Conservation (phyloP, 768 basidiomycete species). For the Tylopilus subfusipes region DNA sequence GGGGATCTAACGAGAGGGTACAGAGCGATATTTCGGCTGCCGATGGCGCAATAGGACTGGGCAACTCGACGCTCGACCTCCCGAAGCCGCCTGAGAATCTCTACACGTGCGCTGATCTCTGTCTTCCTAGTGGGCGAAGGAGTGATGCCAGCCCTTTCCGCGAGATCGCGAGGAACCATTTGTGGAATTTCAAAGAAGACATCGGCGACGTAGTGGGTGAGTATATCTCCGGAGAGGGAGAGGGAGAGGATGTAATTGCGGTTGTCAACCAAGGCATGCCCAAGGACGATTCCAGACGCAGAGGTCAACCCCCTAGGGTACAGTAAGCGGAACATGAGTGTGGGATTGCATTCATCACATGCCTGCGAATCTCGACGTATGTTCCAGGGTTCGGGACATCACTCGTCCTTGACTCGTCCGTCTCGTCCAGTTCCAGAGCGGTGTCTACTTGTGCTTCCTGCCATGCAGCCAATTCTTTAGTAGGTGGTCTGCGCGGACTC, state of each 20-base stretch:
- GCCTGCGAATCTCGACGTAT: constrained; percentile 54
- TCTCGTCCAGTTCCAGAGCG: constrained; percentile 7
- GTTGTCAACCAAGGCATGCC: constrained; percentile 31
- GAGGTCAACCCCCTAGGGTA: constrained; percentile 17
- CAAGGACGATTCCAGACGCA: constrained; percentile 28
- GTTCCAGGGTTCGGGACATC: constrained; percentile 39
- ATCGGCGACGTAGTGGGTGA: constrained; percentile 48
- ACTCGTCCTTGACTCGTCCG: constrained; percentile 9
- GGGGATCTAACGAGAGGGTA: constrained; percentile 46
- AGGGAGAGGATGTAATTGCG: constrained; percentile 30
- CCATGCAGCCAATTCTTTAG: constrained; percentile 27
- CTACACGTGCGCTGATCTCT: constrained; percentile 58
- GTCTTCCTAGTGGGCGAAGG: constrained; percentile 26
- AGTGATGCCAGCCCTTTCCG: constrained; percentile 44
- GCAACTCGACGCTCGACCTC: constrained; percentile 50
- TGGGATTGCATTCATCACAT: constrained; percentile 12
- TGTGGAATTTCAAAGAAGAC: constrained; percentile 58
- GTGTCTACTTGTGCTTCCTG: constrained; percentile 18
- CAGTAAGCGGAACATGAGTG: constrained; percentile 5
- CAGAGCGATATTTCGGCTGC: constrained; percentile 24
- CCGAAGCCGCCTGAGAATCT: constrained; percentile 58
- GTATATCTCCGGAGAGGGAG: constrained; percentile 47
- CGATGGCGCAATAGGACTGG: constrained; percentile 35
- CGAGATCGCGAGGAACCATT: constrained; percentile 46
- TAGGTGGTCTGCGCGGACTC: constrained; percentile 14